Evolutionary conservation across 306 rosid genomes (phyloP).

Genomic region (Delonix regia): DNA sequence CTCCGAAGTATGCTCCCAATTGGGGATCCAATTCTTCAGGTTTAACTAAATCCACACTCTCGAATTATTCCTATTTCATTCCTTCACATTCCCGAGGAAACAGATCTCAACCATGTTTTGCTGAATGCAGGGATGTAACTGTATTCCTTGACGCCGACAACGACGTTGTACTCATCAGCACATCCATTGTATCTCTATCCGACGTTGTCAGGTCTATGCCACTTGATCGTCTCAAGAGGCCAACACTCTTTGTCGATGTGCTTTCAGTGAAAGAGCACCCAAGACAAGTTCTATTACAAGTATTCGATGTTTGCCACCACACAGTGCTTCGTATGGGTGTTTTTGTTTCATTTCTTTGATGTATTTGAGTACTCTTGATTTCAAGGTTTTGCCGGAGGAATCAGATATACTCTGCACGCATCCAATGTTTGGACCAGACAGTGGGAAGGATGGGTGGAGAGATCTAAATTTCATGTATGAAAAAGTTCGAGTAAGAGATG

Average conservation of each 20-base stretch:
- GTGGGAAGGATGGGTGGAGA: conserved; percentile 69
- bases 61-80: background rate
- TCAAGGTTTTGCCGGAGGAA: conserved; percentile 57
- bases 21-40: conserved; percentile 61
- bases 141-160: conserved; percentile 48
- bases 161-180: conserved; percentile 61
- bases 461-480: conserved; percentile 58
- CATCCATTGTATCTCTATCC: conserved; percentile 57
- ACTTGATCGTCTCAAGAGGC: conserved; percentile 43
- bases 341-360: background rate
- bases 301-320: background rate
- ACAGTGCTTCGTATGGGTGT: background rate
- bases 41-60: background rate
- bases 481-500: conserved; percentile 60
- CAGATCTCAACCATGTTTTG: background rate
- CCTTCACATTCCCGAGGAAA: background rate
- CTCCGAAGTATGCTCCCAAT: conserved; percentile 38
- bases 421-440: conserved; percentile 75
- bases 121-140: conserved; percentile 34
- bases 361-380: background rate
- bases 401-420: conserved; percentile 65
- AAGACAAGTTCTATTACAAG: conserved; percentile 48
- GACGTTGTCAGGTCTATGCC: conserved; percentile 63
- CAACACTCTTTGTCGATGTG: conserved; percentile 63
- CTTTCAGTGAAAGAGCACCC: conserved; percentile 79